phyloP scores from a whole-genome alignment of 805 yeast species.

The Kazachstania viticola region DNA sequence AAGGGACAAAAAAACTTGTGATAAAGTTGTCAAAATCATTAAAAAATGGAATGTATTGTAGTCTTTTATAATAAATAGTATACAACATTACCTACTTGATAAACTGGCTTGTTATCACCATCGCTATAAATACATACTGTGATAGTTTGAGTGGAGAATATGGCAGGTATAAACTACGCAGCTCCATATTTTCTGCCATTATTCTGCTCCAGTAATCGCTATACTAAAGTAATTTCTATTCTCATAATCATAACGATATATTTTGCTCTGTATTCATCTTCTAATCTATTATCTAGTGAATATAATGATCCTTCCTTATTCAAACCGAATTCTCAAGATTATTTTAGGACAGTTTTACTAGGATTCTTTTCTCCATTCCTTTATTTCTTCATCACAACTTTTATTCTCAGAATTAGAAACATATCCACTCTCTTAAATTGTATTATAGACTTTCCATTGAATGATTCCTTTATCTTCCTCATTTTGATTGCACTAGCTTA shows the following conservation, averaged over 20 bases:
- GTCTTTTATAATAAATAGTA: too few species aligned
- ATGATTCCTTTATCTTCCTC: conserved; percentile 28
- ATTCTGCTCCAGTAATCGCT: conserved; percentile 22
- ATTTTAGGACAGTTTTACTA: conserved; percentile 28
- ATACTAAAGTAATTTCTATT: conserved; percentile 11
- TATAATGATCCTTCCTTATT: conserved; percentile 20
- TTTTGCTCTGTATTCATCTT: conserved; percentile 10
- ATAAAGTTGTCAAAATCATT: too few species aligned
- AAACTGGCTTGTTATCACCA: too few species aligned
- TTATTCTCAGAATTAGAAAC: conserved; percentile 19
- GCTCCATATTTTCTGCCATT: conserved; percentile 26
- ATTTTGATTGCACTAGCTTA: conserved; percentile 29
- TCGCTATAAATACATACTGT: too few species aligned
- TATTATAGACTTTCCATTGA: conserved; percentile 22
- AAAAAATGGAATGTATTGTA: too few species aligned
- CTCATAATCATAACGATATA: conserved; percentile 8
- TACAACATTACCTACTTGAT: too few species aligned
- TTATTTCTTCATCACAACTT: conserved; percentile 22
- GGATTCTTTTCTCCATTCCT: conserved; percentile 28
- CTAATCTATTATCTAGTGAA: conserved; percentile 13
- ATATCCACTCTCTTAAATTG: conserved; percentile 22
- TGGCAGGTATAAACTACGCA: conserved; percentile 24
- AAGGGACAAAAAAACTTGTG: too few species aligned
- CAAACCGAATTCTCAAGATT: conserved; percentile 29
- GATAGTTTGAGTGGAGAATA: too few species aligned